Conservation (phyloP, 2,329 filamentous ascomycete species). For the Sarocladium strictum region DNA sequence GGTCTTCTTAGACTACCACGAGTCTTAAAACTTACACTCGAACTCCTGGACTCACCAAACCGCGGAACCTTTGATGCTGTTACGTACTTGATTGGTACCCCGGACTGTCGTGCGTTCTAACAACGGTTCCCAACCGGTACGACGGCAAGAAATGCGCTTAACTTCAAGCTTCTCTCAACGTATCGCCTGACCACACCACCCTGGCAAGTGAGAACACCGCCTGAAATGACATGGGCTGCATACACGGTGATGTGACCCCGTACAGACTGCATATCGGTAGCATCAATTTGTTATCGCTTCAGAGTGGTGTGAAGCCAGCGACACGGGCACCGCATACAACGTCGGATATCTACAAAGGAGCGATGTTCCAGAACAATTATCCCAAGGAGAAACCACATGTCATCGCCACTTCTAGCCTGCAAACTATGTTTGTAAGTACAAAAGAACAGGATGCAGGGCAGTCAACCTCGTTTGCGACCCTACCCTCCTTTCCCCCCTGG, state of each 20-base stretch:
- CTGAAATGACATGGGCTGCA: neutral
- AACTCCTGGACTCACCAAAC: too few relatives aligned
- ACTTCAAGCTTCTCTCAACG: neutral
- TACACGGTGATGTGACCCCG: neutral
- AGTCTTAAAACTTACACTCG: neutral
- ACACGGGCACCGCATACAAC: neutral
- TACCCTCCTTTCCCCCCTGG: too few relatives aligned
- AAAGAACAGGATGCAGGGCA: too few relatives aligned
- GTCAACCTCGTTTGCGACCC: neutral
- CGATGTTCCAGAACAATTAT: neutral
- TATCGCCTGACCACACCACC: neutral
- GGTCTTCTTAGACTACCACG: too few relatives aligned
- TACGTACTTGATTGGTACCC: conserved; percentile 7
- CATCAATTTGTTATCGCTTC: neutral
- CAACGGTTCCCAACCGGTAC: neutral
- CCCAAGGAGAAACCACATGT: neutral
- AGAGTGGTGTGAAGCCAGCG: neutral
- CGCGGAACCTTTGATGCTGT: neutral
- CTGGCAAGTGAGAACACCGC: neutral
- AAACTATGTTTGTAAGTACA: too few relatives aligned
- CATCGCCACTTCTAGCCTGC: neutral
- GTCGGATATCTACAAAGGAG: neutral
- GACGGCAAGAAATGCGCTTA: neutral
- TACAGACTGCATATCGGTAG: neutral
- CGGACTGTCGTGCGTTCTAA: neutral